Base-by-base conservation (phyloP, 805 yeast species). In the Grigorovia jiainica region DNA sequence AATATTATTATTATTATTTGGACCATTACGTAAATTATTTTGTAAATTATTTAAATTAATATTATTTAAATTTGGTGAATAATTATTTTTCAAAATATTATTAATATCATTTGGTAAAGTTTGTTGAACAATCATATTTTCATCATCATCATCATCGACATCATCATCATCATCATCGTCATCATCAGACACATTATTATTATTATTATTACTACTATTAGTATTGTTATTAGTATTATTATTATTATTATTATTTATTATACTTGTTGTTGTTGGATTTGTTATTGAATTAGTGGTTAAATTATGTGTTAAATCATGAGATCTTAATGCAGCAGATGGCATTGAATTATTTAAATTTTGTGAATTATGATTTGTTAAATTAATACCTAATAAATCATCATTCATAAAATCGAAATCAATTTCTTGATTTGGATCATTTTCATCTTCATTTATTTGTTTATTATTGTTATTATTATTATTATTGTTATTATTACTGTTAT, bases 121-220 rank as follows among this genome's bases (percentile, higher is more conserved):
- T 46, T 77, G 79, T 39, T 75, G 78, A 44, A 79, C 86, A 34
- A 58, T 67, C 10, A 59, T 57, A 46, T 68, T 62, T 2, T 51
- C 45, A 32, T 57, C 61, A 20, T 51, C 40, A 43, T 60, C 38
- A 46, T 39, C 11, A 48, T 67, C 66, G 60, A 66, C 48, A 10
- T 48, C 47, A 25, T 52, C 57, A 7, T 51, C 57, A 17, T 51
- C 55, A 2, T 50, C 57, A n/a, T 47, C 54, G n/a, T 52, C 55
- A 21, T 48, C 55, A 15, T 51, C 54, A 23, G 47, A 55, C 30
- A 31, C 25, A 15, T 20, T 36, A 18, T 18, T 18, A 40, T 33
- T 41, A 17, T 34, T 40, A 15, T 39, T 42, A 17, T 40, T 47
- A 25, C 43, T 47, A 20, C 43, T 53, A 33, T 49, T 38, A 7